phyloP scores from a whole-genome alignment of 495 filamentous ascomycete genomes.

The Talaromyces nanjingensis region DNA sequence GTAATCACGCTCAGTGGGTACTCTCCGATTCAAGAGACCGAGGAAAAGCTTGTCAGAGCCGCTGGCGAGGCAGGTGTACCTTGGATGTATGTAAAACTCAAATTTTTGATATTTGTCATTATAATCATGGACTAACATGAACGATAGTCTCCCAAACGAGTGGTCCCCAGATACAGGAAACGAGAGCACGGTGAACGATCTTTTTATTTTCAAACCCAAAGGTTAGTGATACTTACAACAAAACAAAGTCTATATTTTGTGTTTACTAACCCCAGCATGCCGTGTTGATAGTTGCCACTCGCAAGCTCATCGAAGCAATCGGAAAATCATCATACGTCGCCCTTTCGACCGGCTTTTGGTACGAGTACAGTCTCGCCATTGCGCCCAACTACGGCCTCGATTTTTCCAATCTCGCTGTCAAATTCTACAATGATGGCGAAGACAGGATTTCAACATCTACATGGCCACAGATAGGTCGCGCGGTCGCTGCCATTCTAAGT shows the following conservation, averaged over 20 bases:
- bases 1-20: constrained; percentile 47
- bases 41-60: constrained; percentile 46
- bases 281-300: not conserved
- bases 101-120: too few species aligned
- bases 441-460: constrained; percentile 33
- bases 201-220: constrained; percentile 14
- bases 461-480: constrained; percentile 36
- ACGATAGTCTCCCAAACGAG: constrained; percentile 46
- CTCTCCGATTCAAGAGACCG: constrained; percentile 26
- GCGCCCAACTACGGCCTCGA: constrained; percentile 37
- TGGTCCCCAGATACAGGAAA: constrained; percentile 39
- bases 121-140: too few species aligned
- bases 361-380: constrained; percentile 39
- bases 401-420: constrained; percentile 25
- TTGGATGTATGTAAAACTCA: too few species aligned
- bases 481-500: constrained; percentile 34
- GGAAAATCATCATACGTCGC: constrained; percentile 43
- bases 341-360: constrained; percentile 45
- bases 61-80: constrained; percentile 53
- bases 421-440: constrained; percentile 44
- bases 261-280: not conserved
- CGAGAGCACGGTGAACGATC: constrained; percentile 27
- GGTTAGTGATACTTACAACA: not conserved
- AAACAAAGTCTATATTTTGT: too few species aligned
- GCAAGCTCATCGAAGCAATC: constrained; percentile 30